Conservation (phyloP, 139 green algal species). For the Tetradesmus lagerheimii region DNA sequence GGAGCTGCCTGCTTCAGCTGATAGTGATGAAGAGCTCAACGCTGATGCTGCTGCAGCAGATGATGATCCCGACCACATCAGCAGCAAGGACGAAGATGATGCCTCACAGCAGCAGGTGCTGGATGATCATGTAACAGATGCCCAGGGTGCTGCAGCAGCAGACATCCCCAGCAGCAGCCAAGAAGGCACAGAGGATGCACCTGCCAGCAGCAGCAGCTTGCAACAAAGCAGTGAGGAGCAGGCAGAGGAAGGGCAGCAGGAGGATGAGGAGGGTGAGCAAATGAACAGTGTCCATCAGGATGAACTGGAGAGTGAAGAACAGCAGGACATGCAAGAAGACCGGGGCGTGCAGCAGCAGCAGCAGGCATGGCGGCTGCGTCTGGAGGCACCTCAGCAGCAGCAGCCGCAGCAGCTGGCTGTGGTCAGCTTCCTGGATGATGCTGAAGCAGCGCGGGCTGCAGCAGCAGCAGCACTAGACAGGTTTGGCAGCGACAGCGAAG, state of each 20-base stretch:
- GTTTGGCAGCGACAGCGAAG: conserved; percentile 40
- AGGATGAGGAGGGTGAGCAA: neutral
- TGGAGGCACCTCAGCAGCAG: neutral
- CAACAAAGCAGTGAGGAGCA: neutral
- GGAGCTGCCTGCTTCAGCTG: neutral
- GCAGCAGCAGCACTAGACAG: conserved; percentile 24
- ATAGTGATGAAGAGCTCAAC: neutral
- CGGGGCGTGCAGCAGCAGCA: conserved; percentile 29
- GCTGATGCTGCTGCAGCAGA: neutral
- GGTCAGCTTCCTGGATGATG: neutral
- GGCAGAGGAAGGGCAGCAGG: neutral
- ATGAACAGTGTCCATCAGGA: neutral
- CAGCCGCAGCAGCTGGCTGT: conserved; percentile 25
- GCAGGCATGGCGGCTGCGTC: neutral
- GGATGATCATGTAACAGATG: neutral
- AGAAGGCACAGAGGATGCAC: neutral
- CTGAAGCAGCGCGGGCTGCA: neutral
- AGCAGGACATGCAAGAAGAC: neutral
- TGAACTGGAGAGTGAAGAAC: neutral
- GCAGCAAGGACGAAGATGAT: neutral
- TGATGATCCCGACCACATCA: neutral
- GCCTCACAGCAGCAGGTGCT: neutral
- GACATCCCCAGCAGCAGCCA: neutral
- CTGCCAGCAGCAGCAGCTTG: neutral
- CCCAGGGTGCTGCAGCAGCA: neutral